A percentile compares a stretch with the other conserved stretches of the same genome.
Conservation (phyloP, 2,329 filamentous ascomycete genomes). For the Cordyceps tenuipes region DNA sequence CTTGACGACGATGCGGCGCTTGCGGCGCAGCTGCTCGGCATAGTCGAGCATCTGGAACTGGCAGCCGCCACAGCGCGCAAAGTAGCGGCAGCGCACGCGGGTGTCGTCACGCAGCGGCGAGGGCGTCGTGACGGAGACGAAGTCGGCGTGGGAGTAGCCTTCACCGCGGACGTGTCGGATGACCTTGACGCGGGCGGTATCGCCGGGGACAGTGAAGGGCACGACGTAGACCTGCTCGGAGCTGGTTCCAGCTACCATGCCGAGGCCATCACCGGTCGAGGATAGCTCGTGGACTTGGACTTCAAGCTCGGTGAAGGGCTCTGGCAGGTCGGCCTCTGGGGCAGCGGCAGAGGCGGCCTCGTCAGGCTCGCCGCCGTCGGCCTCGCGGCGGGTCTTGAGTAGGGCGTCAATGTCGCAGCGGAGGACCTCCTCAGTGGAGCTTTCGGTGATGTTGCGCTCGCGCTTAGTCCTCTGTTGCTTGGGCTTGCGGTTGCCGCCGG, state of each 20-base stretch:
- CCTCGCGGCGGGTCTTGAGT: constrained; percentile 33
- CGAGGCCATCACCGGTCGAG: constrained; percentile 87
- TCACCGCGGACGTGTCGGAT: constrained; percentile 59
- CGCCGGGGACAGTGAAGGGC: constrained; percentile 81
- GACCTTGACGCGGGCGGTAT: constrained; percentile 69
- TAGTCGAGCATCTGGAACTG: constrained; percentile 98
- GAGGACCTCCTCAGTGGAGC: constrained; percentile 59
- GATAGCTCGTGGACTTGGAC: constrained; percentile 76
- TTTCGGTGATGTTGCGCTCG: constrained; percentile 51
- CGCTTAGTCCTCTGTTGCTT: constrained; percentile 48
- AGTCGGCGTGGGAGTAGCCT: constrained; percentile 71
- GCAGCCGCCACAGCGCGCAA: constrained; percentile 78
- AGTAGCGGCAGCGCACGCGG: constrained; percentile 77
- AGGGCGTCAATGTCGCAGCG: constrained; percentile 52
- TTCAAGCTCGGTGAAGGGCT: constrained; percentile 66
- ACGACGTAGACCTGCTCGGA: constrained; percentile 69
- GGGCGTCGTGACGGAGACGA: constrained; percentile 66
- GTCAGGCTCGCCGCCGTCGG: constrained; percentile 12
- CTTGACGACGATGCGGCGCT: constrained; percentile 79
- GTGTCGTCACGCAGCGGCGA: constrained; percentile 69
- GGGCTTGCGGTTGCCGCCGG: constrained; percentile 16
- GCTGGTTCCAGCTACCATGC: constrained; percentile 42
- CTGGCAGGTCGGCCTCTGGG: constrained; percentile 39
- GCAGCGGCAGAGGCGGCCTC: background rate
- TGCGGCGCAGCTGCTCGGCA: constrained; percentile 73